Evolutionary conservation across 352 stramenopile genomes (phyloP).

Genomic region (Phytopythium delawarense): DNA sequence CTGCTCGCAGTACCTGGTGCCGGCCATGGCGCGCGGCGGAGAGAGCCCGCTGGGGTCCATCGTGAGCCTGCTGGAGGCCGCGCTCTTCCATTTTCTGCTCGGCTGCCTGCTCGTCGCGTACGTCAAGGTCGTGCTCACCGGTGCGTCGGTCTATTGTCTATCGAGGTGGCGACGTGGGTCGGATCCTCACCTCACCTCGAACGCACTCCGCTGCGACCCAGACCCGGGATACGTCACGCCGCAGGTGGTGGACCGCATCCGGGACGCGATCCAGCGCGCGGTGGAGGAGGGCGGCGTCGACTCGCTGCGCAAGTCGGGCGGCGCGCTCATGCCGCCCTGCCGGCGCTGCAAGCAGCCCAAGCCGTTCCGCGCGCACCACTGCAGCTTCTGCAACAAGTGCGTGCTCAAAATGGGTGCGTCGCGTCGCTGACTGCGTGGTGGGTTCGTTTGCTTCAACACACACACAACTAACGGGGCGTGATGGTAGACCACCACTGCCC

Average conservation of each 20-base stretch:
- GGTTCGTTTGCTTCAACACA: not conserved
- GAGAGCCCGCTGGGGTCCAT: not conserved
- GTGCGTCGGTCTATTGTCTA: slow-evolving; percentile 16
- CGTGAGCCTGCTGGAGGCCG: slow-evolving; percentile 21
- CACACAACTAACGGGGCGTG: not conserved
- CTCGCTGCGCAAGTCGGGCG: slow-evolving; percentile 3
- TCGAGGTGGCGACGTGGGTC: not conserved
- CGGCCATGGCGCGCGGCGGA: slow-evolving; percentile 17
- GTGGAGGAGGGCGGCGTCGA: slow-evolving; percentile 38
- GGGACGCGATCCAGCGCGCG: slow-evolving; percentile 55
- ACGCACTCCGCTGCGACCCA: slow-evolving; percentile 11
- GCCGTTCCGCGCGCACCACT: slow-evolving; percentile 81
- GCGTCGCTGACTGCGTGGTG: not conserved
- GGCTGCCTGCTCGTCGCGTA: slow-evolving; percentile 53
- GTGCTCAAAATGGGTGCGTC: slow-evolving; percentile 82
- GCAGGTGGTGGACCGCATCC: slow-evolving; percentile 47
- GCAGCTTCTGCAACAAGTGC: slow-evolving; percentile 82
- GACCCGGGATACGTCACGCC: slow-evolving; percentile 80
- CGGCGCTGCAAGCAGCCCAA: slow-evolving; percentile 67
- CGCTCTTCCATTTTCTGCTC: slow-evolving; percentile 60
- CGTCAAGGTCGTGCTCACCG: slow-evolving; percentile 71
- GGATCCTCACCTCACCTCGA: not conserved
- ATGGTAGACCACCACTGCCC: slow-evolving; percentile 96
- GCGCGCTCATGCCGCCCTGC: slow-evolving; percentile 31
- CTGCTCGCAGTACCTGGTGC: slow-evolving; percentile 45